Evolutionary conservation across 148 eudicot species (phyloP).

Genomic region (Bassia scoparia): DNA sequence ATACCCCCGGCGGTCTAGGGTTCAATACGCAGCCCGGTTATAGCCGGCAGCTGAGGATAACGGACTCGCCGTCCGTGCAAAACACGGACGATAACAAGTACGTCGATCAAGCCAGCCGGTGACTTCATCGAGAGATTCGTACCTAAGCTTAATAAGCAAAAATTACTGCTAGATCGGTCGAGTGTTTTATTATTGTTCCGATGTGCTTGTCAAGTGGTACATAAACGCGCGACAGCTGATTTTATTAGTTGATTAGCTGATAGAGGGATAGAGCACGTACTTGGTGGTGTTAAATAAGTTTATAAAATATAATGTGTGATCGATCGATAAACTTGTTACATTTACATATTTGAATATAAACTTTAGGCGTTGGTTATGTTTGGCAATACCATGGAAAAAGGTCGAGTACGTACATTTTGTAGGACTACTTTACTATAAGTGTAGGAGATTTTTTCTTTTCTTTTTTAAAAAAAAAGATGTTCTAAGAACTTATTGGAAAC

Average conservation of each 20-base stretch:
- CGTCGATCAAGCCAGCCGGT: slow-evolving; percentile 67
- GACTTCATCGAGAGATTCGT: slow-evolving; percentile 62
- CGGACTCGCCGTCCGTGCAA: slow-evolving; percentile 63
- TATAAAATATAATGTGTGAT: not conserved
- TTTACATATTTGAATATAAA: too few species aligned
- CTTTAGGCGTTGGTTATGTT: too few species aligned
- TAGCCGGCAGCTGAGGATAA: slow-evolving; percentile 63
- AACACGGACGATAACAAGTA: slow-evolving; percentile 33
- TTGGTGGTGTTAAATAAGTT: not conserved
- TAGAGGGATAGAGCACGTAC: not conserved
- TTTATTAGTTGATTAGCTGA: not conserved
- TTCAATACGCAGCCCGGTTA: slow-evolving; percentile 52
- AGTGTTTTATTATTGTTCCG: not conserved
- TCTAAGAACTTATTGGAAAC: not conserved
- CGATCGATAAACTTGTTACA: too few species aligned
- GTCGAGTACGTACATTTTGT: too few species aligned
- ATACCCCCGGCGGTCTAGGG: slow-evolving; percentile 36
- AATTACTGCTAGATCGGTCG: slow-evolving; percentile 1
- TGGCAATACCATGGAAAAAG: too few species aligned
- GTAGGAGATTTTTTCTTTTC: not conserved
- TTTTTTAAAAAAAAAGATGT: not conserved
- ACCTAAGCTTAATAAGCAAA: slow-evolving; percentile 46
- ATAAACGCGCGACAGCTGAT: not conserved
- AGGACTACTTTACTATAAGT: too few species aligned
- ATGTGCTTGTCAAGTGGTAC: not conserved